Conservation (phyloP, 2,329 filamentous ascomycete genomes). For the Calycina herbarum region DNA sequence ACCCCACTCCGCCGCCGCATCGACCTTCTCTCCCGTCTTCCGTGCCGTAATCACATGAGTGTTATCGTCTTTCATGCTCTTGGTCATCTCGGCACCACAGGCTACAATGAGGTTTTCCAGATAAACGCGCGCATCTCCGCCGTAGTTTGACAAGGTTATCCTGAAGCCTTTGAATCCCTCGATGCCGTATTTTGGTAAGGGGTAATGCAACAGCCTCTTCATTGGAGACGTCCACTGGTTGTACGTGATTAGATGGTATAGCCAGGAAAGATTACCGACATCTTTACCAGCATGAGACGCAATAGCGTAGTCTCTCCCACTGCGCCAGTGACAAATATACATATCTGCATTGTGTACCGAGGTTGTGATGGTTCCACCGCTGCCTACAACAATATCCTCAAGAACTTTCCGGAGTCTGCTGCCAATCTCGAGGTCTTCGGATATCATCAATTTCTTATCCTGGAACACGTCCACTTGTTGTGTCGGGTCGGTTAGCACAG, state of each 20-base stretch:
- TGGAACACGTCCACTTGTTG: constrained; percentile 72
- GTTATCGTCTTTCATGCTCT: constrained; percentile 92
- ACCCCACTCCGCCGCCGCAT: constrained; percentile 89
- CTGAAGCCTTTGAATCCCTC: constrained; percentile 73
- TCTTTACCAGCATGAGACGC: constrained; percentile 78
- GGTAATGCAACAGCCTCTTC: constrained; percentile 84
- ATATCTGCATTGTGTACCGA: constrained; percentile 72
- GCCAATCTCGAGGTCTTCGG: constrained; percentile 70
- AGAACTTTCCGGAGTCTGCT: constrained; percentile 66
- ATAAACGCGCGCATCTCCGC: constrained; percentile 89
- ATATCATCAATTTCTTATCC: constrained; percentile 75
- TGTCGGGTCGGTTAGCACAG: constrained; percentile 45
- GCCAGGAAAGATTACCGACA: constrained; percentile 90
- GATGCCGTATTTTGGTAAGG: constrained; percentile 73
- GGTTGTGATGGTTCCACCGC: constrained; percentile 68
- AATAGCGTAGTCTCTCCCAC: constrained; percentile 73
- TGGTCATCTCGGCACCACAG: constrained; percentile 84
- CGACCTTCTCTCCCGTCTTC: constrained; percentile 86
- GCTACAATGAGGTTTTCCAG: constrained; percentile 88
- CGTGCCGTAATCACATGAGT: constrained; percentile 94
- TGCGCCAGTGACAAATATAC: constrained; percentile 84
- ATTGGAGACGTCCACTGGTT: constrained; percentile 88
- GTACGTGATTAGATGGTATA: constrained; percentile 87
- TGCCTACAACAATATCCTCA: constrained; percentile 66
- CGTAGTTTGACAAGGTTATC: constrained; percentile 95